These are phyloP conservation scores for Crithidia thermophila DNA, from an alignment of 208 protist genomes.

Conservation along the genomic window DNA sequence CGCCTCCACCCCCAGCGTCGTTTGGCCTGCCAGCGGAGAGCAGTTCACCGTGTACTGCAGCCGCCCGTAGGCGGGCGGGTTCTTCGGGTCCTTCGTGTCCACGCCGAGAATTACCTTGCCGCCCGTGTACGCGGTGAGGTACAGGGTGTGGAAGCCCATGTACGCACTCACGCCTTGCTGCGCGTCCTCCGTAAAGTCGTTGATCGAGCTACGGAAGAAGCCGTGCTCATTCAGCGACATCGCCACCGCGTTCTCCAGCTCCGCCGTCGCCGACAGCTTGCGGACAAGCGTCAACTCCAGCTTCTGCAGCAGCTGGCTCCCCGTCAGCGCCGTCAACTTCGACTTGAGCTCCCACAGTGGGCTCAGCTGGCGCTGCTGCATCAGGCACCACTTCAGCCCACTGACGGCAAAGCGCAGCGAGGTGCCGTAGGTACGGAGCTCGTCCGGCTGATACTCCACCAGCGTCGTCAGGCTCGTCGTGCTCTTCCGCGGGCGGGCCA, in stretches of 20 bases:
- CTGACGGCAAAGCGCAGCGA: slow-evolving; percentile 43
- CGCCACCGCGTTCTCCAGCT: slow-evolving; percentile 64
- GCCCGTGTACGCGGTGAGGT: slow-evolving; percentile 38
- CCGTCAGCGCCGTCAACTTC: slow-evolving; percentile 52
- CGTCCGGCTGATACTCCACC: slow-evolving; percentile 40
- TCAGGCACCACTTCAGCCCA: slow-evolving; percentile 48
- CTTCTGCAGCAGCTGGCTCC: slow-evolving; percentile 46
- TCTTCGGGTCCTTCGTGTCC: slow-evolving; percentile 31
- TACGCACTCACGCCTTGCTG: slow-evolving; percentile 44
- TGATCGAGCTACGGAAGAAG: slow-evolving; percentile 51
- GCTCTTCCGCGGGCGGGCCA: slow-evolving; percentile 23
- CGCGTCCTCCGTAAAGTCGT: slow-evolving; percentile 23
- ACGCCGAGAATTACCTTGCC: slow-evolving; percentile 41
- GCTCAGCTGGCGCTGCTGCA: slow-evolving; percentile 46
- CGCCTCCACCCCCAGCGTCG: slow-evolving; percentile 59
- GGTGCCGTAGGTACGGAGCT: slow-evolving; percentile 39
- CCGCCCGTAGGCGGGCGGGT: slow-evolving; percentile 37
- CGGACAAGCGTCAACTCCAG: slow-evolving; percentile 63
- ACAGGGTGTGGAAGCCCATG: slow-evolving; percentile 55
- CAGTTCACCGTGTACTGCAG: slow-evolving; percentile 58
- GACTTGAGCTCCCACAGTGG: slow-evolving; percentile 60
- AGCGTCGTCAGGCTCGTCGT: slow-evolving; percentile 33
- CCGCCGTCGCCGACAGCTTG: slow-evolving; percentile 52
- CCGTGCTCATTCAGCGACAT: slow-evolving; percentile 65
- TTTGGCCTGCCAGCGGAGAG: slow-evolving; percentile 49